Conservation (phyloP, 495 filamentous ascomycete species). For the Parachaetomium inaequale region DNA sequence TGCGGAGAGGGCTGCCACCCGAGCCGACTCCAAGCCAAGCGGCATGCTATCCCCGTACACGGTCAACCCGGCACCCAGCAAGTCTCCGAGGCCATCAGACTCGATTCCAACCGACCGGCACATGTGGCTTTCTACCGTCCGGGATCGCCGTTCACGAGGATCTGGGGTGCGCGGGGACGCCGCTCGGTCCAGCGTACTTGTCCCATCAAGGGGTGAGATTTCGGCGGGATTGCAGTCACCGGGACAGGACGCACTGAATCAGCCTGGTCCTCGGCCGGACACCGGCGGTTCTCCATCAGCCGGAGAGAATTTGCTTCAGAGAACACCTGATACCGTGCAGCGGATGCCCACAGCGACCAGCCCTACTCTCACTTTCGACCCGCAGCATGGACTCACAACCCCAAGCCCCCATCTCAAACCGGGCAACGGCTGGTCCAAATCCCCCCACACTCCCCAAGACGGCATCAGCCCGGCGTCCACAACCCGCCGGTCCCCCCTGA, state of each 20-base stretch:
- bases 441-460: not conserved
- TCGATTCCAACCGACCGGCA: constrained; percentile 1
- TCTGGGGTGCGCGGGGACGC: constrained; percentile 3
- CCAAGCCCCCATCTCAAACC: not conserved
- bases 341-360: too few species aligned
- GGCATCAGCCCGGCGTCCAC: not conserved
- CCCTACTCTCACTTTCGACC: not conserved
- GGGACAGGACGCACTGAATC: too few species aligned
- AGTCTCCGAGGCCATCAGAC: not conserved
- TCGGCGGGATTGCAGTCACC: too few species aligned
- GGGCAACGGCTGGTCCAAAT: not conserved
- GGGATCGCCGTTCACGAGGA: not conserved
- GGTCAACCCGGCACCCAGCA: constrained; percentile 20
- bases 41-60: constrained; percentile 31
- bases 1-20: not conserved
- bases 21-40: constrained; percentile 17
- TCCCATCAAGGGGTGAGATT: not conserved
- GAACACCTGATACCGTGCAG: not conserved
- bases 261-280: too few species aligned
- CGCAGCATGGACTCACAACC: not conserved
- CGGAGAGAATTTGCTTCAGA: not conserved
- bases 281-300: not conserved
- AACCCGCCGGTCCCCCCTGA: not conserved
- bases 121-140: not conserved
- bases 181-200: not conserved